These are phyloP conservation scores for Lactifluus subvellereus DNA, from an alignment of 768 basidiomycete genomes.

Conservation along the genomic window DNA sequence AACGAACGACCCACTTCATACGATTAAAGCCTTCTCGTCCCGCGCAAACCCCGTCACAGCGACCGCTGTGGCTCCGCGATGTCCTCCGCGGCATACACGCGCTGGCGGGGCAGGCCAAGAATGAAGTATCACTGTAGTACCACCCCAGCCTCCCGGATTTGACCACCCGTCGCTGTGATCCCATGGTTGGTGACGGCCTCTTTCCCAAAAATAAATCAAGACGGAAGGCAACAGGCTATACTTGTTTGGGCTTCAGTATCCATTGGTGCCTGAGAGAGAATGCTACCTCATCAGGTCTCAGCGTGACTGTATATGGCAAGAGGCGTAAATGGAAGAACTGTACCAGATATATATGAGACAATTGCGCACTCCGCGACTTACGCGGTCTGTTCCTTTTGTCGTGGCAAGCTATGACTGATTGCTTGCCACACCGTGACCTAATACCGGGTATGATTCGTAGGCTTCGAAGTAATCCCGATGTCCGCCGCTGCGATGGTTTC, in stretches of 20 bases:
- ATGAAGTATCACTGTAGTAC: neutral
- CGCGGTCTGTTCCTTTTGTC: neutral
- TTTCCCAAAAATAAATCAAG: neutral
- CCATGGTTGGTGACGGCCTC: neutral
- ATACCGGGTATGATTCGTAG: neutral
- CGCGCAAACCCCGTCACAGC: neutral
- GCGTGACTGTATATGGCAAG: neutral
- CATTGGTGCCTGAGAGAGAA: neutral
- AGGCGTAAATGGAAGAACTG: neutral
- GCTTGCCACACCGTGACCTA: neutral
- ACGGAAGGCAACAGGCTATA: neutral
- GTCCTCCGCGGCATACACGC: slow-evolving; percentile 10
- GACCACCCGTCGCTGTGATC: neutral
- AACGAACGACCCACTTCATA: neutral
- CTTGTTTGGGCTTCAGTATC: neutral
- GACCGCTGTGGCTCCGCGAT: slow-evolving; percentile 3
- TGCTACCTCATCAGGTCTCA: neutral
- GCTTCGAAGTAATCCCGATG: neutral
- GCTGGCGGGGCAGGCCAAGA: neutral
- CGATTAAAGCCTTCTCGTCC: slow-evolving; percentile 1
- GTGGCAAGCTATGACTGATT: neutral
- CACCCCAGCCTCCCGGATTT: neutral
- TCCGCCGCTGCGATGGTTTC: neutral
- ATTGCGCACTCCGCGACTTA: neutral
- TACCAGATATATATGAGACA: neutral